Base-by-base conservation (phyloP, 2,329 filamentous ascomycete species). In the Calonectria honghensis region DNA sequence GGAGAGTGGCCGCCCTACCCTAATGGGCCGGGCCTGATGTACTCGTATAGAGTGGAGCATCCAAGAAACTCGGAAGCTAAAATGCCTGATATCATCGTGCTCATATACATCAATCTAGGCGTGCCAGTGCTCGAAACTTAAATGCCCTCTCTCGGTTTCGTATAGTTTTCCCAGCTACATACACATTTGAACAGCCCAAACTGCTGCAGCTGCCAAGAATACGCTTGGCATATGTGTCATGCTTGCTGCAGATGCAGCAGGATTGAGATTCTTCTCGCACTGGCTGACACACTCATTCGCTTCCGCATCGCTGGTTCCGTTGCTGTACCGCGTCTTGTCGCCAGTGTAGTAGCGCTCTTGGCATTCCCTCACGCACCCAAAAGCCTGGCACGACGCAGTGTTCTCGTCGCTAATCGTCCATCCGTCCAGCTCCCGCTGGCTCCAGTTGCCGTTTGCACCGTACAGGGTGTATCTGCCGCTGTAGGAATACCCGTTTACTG, bases 401-500 rank as follows among this genome's bases (percentile, higher is more conserved):
- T 80, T 67, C 41, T 61, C 69, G 16, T 74, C 68, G 24, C 73
- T 75, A 7, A 77, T 75, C 1, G 27, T 63, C 73, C 75, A 71
- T 13, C 79, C 79, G 20, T 80, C 78, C 65, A 79, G 48, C 51
- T 80, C 76, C 5, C 73, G 70, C 71, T 79, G 73, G 18, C 79
- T 77, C 79, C 79, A 80, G n/a, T 72, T 79, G 14, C 72, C 79
- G 20, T 79, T 80, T 16, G 54, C 75, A 11, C 79, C 79, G n/a
- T 74, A 61, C 29, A 80, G 48, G 1, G 37, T 66, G 13, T 70
- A 72, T 10, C 16, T 45, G 14, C 37, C 35, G 41, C 78, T 80
- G 67, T 80, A 80, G 1, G 73, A 79, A 39, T 68, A 80, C 7
- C 77, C 79, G 27, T 75, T 74, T 7, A 70, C 79, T 7, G 27